Evolutionary conservation across 192 early-diverging fungal species (phyloP), one percentile per base, ranked within the genome.

Genomic region (Rhizophagus sp.): DNA sequence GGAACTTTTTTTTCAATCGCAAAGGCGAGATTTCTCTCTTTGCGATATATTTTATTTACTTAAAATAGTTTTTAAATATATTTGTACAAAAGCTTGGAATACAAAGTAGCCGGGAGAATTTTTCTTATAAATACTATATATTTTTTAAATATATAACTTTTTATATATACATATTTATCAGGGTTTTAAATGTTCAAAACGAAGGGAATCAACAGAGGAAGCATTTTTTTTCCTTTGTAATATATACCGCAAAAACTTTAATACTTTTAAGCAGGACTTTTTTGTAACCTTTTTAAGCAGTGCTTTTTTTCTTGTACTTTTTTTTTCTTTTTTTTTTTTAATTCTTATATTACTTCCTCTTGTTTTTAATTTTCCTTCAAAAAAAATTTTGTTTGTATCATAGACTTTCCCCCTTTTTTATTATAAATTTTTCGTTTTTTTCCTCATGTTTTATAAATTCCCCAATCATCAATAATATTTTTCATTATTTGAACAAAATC

Each of bases 131-230:
- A 17, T 52, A 17, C 50, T 52, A 52, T 52, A 52, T 36, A 36
- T 69, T 39, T 36, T 69, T 22, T 41, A 69, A 22, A 69, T 69
- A 69, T 69, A 36, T 68, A 68, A 34, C 19, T 69, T 34, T 67
- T 19, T 19, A 62, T 69, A 69, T 69, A 69, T 69, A 69, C 22
- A 69, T 41, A 34, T 36, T 69, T 69, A 3, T 69, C 36, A 27
- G 39, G 17, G 12, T 52, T 69, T 36, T 69, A 41, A 33, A 69
- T 69, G 67, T 13, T 36, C 36, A 69, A 69, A 30, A 66, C 22
- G 67, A 69, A 69, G 67, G 67, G 67, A 36, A 69, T 36, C 30
- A 36, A 34, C 67, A 69, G 67, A 69, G 67, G 67, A 69, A 69
- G 67, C 13, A 19, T 22, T 69, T 52, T 69, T 68, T 69, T 44